phyloP scores from a whole-genome alignment of 2,329 filamentous ascomycete species.

The Paraconiothyrium sp. region DNA sequence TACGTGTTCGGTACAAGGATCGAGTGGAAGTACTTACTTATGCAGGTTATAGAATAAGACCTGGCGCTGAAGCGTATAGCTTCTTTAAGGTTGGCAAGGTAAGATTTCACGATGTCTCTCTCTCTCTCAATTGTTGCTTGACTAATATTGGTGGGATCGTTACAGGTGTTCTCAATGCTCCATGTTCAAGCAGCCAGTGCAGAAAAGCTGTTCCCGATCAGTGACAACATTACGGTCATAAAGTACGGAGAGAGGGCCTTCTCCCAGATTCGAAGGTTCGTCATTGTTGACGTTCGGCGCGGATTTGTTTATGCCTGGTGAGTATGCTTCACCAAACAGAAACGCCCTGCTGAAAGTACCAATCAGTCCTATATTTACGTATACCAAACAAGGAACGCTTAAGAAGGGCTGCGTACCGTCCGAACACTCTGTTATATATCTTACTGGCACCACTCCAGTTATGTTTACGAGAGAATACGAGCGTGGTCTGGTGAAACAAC shows the following conservation, averaged over 20 bases:
- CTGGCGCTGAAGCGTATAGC: slow-evolving; percentile 15
- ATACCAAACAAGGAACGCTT: slow-evolving; percentile 45
- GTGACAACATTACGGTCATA: slow-evolving; percentile 24
- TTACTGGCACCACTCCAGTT: slow-evolving; percentile 18
- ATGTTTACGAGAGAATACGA: slow-evolving; percentile 41
- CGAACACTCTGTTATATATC: slow-evolving; percentile 53
- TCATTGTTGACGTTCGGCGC: slow-evolving; percentile 28
- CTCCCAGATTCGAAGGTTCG: slow-evolving; percentile 40
- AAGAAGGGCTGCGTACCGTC: slow-evolving; percentile 48
- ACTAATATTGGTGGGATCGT: background rate
- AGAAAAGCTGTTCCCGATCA: background rate
- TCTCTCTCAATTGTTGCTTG: background rate
- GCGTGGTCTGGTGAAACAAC: slow-evolving; percentile 43
- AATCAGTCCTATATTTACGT: slow-evolving; percentile 55
- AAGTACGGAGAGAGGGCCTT: slow-evolving; percentile 26
- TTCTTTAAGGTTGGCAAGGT: slow-evolving; percentile 34
- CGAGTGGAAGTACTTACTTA: background rate
- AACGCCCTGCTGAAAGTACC: background rate
- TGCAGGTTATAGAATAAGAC: slow-evolving; percentile 33
- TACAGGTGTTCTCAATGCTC: slow-evolving; percentile 35
- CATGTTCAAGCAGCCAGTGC: slow-evolving; percentile 26
- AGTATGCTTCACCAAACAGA: no score
- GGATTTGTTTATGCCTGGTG: slow-evolving; percentile 36
- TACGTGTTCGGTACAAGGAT: background rate
- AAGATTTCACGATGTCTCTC: no score